Conservation (phyloP, 164 flowering plant species). For the Kalanchoe fedtschenkoi region DNA sequence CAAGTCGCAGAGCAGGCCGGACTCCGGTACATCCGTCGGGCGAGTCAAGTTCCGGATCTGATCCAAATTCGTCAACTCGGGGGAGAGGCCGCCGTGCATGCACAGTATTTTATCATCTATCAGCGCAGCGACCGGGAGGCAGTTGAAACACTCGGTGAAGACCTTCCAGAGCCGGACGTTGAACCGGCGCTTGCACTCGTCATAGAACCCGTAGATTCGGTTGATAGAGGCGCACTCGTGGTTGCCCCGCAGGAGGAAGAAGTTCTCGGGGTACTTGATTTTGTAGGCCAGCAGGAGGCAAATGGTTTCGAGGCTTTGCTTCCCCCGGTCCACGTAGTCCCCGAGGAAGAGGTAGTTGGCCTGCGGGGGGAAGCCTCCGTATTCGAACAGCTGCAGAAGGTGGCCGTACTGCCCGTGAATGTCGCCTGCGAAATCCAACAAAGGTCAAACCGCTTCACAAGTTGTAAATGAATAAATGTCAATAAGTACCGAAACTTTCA, state of each 20-base stretch:
- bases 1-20: background rate
- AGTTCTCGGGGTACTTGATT: slow-evolving; percentile 2
- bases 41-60: slow-evolving; percentile 4
- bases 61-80: background rate
- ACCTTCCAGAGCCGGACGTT: slow-evolving; percentile 4
- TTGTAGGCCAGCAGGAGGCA: background rate
- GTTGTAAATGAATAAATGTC: background rate
- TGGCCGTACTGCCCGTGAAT: slow-evolving; percentile 4
- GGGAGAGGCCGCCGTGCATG: slow-evolving; percentile 3
- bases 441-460: background rate
- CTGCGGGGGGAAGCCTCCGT: slow-evolving; percentile 1
- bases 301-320: slow-evolving; percentile 5
- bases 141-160: slow-evolving; percentile 2
- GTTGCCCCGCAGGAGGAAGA: background rate
- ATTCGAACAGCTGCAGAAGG: background rate
- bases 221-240: slow-evolving; percentile 3
- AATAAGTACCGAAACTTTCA: background rate
- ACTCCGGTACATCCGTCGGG: background rate
- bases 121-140: background rate
- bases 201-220: slow-evolving; percentile 2
- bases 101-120: slow-evolving; percentile 1
- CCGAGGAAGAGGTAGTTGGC: slow-evolving; percentile 1
- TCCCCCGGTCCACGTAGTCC: slow-evolving; percentile 5
- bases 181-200: slow-evolving; percentile 3
- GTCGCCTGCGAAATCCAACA: background rate